Percentiles rank a stretch among this genome's conserved stretches.
Evolutionary conservation across 1,284 basidiomycete genomes (phyloP).

Genomic region (Ganoderma meredithae): DNA sequence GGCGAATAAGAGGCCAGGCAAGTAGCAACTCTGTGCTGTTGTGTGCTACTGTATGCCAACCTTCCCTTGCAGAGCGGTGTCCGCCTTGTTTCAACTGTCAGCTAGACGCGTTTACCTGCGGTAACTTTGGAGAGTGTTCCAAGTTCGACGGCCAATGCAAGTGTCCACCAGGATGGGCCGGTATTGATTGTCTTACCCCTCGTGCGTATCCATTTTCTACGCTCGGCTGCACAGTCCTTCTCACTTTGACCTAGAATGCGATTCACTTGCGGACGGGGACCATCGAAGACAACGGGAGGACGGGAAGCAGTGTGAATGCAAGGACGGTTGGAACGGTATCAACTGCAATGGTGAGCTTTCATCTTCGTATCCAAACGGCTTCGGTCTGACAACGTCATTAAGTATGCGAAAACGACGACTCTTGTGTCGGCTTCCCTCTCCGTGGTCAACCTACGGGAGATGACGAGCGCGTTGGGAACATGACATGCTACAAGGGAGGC

Average conservation of each 20-base stretch:
- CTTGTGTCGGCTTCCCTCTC: conserved; percentile 82
- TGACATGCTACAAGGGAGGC: conserved; percentile 95
- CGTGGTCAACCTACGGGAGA: conserved; percentile 52
- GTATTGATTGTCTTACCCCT: conserved; percentile 87
- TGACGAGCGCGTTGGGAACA: conserved; percentile 65
- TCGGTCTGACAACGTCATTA: conserved; percentile 10
- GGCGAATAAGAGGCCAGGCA: conserved; percentile 32
- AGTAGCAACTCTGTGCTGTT: background rate
- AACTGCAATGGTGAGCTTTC: conserved; percentile 90
- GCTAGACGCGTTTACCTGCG: conserved; percentile 83
- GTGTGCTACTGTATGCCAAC: too few species aligned
- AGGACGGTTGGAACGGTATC: conserved; percentile 93
- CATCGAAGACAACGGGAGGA: conserved; percentile 83
- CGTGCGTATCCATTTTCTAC: conserved; percentile 55
- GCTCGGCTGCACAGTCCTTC: conserved; percentile 1
- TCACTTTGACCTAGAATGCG: conserved; percentile 69
- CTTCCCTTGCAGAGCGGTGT: conserved; percentile 51
- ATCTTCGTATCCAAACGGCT: background rate
- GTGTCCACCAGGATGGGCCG: conserved; percentile 91
- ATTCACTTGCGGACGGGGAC: conserved; percentile 89
- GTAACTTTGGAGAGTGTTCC: conserved; percentile 88
- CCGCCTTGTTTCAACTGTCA: conserved; percentile 89
- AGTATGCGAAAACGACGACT: conserved; percentile 87
- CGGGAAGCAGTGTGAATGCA: conserved; percentile 85
- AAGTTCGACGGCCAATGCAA: conserved; percentile 90